phyloP scores from a whole-genome alignment of 2,329 filamentous ascomycete species.

The Pleoardoris graminearum region DNA sequence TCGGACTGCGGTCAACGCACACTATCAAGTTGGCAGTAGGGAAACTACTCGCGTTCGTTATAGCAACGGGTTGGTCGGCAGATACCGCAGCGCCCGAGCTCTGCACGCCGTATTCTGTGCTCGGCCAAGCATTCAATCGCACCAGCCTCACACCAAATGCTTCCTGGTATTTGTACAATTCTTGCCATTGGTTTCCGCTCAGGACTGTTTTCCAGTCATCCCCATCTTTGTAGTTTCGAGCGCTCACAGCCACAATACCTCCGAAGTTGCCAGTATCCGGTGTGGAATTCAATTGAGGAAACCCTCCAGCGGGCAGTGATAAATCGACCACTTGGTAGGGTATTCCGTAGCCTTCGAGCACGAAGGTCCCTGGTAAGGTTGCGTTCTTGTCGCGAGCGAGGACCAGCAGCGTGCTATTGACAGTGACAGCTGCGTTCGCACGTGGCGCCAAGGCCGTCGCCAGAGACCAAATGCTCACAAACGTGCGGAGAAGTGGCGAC shows the following conservation, averaged over 20 bases:
- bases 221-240: constrained; percentile 53
- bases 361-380: constrained; percentile 53
- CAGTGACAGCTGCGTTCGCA: constrained; percentile 12
- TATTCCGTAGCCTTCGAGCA: constrained; percentile 62
- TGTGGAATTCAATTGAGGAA: constrained; percentile 56
- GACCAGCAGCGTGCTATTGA: constrained; percentile 54
- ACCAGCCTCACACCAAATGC: constrained; percentile 62
- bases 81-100: constrained; percentile 29
- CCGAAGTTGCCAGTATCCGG: constrained; percentile 59
- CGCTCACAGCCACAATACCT: constrained; percentile 57
- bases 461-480: background rate
- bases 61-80: constrained; percentile 43
- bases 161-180: constrained; percentile 60
- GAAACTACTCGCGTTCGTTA: constrained; percentile 57
- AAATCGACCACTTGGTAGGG: constrained; percentile 58
- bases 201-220: constrained; percentile 54
- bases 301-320: constrained; percentile 52
- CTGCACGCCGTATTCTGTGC: constrained; percentile 50
- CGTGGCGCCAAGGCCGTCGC: background rate
- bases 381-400: constrained; percentile 55
- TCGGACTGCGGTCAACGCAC: constrained; percentile 6
- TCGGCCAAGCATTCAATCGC: constrained; percentile 59
- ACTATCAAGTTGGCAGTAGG: constrained; percentile 57
- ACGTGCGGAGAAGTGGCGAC: background rate
- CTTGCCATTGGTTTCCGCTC: constrained; percentile 57